Conservation (phyloP, 495 filamentous ascomycete species). For the Xylaria flabelliformis region DNA sequence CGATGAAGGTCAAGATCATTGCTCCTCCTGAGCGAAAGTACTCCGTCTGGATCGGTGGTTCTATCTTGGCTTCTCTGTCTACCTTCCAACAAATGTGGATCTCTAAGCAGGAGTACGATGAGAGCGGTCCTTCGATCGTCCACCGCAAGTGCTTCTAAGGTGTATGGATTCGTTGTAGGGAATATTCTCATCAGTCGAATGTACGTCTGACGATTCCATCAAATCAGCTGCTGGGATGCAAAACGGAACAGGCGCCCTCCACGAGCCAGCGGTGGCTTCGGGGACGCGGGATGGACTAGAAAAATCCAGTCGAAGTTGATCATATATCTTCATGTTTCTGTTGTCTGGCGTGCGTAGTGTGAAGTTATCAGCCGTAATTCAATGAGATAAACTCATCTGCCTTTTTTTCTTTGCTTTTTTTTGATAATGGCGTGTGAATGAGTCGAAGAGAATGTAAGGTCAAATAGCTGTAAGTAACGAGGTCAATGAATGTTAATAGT, state of each 20-base stretch:
- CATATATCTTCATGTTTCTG: constrained; percentile 51
- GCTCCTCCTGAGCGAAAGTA: constrained; percentile 98
- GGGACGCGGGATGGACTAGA: constrained; percentile 51
- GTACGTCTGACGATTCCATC: constrained; percentile 30
- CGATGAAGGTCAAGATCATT: constrained; percentile 99
- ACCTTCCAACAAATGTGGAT: constrained; percentile 99
- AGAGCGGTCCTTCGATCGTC: constrained; percentile 98
- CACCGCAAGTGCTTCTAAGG: constrained; percentile 99
- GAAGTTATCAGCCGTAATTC: constrained; percentile 27
- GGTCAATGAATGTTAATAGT: not conserved
- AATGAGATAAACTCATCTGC: constrained; percentile 6
- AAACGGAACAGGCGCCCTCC: constrained; percentile 18
- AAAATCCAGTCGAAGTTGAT: constrained; percentile 56
- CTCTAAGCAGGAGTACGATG: constrained; percentile 99
- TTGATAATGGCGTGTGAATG: not conserved
- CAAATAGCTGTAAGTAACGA: no score
- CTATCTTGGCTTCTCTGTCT: constrained; percentile 97
- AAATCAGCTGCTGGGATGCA: constrained; percentile 9
- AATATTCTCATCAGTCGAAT: constrained; percentile 1
- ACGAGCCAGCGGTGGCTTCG: constrained; percentile 33
- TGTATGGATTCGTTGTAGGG: constrained; percentile 50
- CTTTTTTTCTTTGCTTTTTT: not conserved
- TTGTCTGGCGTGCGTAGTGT: constrained; percentile 39
- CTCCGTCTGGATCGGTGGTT: constrained; percentile 99
- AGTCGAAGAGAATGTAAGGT: not conserved